A percentile compares a stretch with the other conserved stretches of the same genome.
Evolutionary conservation across 225 moss, liverwort and hornwort genomes (phyloP).

Genomic region (Ulota crispa): DNA sequence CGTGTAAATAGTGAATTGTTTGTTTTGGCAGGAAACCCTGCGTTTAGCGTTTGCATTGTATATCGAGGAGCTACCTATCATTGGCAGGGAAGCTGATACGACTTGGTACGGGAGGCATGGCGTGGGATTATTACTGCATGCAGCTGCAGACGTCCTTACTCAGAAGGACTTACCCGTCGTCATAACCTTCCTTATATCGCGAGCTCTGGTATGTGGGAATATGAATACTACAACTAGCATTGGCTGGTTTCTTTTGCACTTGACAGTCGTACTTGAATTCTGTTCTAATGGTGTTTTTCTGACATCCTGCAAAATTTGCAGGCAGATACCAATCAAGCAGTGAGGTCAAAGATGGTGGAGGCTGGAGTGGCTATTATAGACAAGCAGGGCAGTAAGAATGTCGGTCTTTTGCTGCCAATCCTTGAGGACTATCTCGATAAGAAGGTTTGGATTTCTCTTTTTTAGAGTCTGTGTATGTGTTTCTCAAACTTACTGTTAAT

Average conservation of each 20-base stretch:
- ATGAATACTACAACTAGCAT: background rate
- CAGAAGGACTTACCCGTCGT: constrained; percentile 78
- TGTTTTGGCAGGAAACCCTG: constrained; percentile 69
- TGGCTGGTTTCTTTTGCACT: constrained; percentile 9
- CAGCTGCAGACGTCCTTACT: constrained; percentile 89
- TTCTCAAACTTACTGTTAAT: background rate
- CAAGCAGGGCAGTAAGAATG: constrained; percentile 88
- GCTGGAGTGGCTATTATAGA: constrained; percentile 96
- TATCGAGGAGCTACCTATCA: constrained; percentile 68
- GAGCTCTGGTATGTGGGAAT: constrained; percentile 72
- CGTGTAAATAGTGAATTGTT: background rate
- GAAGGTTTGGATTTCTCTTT: constrained; percentile 54
- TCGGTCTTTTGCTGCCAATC: constrained; percentile 84
- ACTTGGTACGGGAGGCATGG: constrained; percentile 96
- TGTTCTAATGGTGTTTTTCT: background rate
- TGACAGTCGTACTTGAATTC: background rate
- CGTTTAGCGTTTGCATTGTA: constrained; percentile 71
- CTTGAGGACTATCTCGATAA: constrained; percentile 93
- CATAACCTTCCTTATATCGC: constrained; percentile 92
- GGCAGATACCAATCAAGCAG: constrained; percentile 88
- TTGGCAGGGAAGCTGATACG: constrained; percentile 65
- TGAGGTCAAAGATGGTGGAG: constrained; percentile 90
- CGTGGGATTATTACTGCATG: constrained; percentile 78
- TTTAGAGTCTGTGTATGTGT: background rate
- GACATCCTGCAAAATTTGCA: constrained; percentile 30